Conservation (phyloP, 257 asterid genomes). For the Cynanchum wilfordii region DNA sequence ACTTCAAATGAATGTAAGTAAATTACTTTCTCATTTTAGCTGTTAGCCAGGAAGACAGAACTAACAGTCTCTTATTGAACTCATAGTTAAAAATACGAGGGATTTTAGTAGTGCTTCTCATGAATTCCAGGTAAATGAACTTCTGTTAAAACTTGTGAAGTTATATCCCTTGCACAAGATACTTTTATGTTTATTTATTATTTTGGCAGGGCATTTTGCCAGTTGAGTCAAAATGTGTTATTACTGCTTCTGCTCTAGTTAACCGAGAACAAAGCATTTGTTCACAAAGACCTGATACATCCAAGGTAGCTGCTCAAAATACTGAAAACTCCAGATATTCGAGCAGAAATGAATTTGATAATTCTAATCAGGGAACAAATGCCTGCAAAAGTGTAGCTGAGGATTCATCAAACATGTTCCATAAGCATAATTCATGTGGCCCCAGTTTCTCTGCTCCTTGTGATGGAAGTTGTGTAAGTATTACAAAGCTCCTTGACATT, state of each 20-base stretch:
- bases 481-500: neutral
- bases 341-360: slow-evolving; percentile 33
- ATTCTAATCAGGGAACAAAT: slow-evolving; percentile 32
- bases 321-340: slow-evolving; percentile 29
- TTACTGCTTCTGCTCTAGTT: slow-evolving; percentile 33
- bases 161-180: slow-evolving; percentile 12
- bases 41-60: slow-evolving; percentile 17
- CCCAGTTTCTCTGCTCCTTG: slow-evolving; percentile 33
- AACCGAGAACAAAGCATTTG: slow-evolving; percentile 44
- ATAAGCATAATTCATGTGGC: slow-evolving; percentile 22
- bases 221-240: slow-evolving; percentile 48
- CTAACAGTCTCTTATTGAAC: slow-evolving; percentile 22
- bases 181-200: slow-evolving; percentile 11
- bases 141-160: slow-evolving; percentile 4
- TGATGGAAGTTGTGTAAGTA: slow-evolving; percentile 55
- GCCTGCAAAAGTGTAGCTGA: slow-evolving; percentile 24
- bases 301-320: slow-evolving; percentile 32
- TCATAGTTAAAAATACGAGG: slow-evolving; percentile 52
- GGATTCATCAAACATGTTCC: slow-evolving; percentile 32
- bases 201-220: slow-evolving; percentile 57
- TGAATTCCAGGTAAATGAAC: slow-evolving; percentile 48
- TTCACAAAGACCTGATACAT: slow-evolving; percentile 45
- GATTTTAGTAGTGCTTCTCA: slow-evolving; percentile 24
- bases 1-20: slow-evolving; percentile 75
- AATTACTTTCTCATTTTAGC: slow-evolving; percentile 3